Percentiles rank a stretch among this genome's conserved stretches.
Conservation (phyloP, 352 stramenopile species). For the Pythium periplocum region DNA sequence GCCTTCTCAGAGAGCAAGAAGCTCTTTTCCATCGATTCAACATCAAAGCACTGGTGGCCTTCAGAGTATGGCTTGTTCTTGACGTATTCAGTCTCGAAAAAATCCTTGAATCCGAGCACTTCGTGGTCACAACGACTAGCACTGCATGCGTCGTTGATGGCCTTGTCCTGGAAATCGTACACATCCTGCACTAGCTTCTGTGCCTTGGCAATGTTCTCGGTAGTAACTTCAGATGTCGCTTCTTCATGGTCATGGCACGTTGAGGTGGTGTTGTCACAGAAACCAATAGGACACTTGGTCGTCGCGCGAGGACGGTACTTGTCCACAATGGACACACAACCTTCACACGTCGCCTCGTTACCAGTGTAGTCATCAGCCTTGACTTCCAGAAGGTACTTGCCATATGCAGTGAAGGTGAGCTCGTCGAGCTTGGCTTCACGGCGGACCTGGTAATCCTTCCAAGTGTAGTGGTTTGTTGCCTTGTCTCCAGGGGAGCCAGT, state of each 20-base stretch:
- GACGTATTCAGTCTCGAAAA: constrained; percentile 30
- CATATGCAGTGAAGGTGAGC: constrained; percentile 34
- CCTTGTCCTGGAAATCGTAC: constrained; percentile 34
- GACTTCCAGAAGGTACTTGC: constrained; percentile 54
- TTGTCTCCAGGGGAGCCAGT: background rate
- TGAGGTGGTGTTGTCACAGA: constrained; percentile 26
- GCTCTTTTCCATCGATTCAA: constrained; percentile 14
- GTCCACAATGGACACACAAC: constrained; percentile 54
- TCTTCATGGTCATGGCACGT: constrained; percentile 5
- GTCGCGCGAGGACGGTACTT: constrained; percentile 36
- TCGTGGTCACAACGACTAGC: constrained; percentile 40
- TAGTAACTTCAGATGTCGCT: constrained; percentile 22
- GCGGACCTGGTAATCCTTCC: constrained; percentile 48
- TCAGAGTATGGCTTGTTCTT: constrained; percentile 6
- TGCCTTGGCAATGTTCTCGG: constrained; percentile 24
- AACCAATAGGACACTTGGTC: constrained; percentile 27
- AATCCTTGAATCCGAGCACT: constrained; percentile 29
- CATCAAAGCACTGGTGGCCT: constrained; percentile 30
- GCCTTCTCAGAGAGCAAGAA: constrained; percentile 18
- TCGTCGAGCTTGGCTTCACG: constrained; percentile 30
- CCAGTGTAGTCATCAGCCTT: constrained; percentile 43
- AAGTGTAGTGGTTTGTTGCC: constrained; percentile 18
- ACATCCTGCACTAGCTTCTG: constrained; percentile 22
- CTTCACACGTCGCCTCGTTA: constrained; percentile 28
- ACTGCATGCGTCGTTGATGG: constrained; percentile 49